Evolutionary conservation across 306 rosid species (phyloP), one percentile per base, ranked within the genome.

Genomic region (Prosopis cineraria): DNA sequence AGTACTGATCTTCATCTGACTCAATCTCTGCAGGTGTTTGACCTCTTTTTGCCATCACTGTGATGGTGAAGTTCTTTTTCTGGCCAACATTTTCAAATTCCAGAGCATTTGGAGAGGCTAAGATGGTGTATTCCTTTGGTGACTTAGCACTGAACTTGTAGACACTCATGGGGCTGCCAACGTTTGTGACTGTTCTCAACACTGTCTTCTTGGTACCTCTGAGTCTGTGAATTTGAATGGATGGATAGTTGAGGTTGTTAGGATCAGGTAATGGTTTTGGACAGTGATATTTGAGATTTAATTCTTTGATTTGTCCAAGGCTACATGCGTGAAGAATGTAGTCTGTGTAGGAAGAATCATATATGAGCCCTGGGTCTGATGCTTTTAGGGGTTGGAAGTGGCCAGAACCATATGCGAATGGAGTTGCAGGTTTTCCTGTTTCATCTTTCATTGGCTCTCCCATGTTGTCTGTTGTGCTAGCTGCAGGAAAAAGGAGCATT

Each of bases 401-500:
- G 66, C 99, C 99, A 0, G 98, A 76, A 1, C 99, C 99, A 72
- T 78, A 88, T 37, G 94, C 85, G 55, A 95, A 93, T 17, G 98
- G 96, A 5, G 89, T 93, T 16, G 98, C 88, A 10, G 71, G 68
- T 7, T 59, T 30, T 66, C 93, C 88, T 0, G 87, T n/a, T 80
- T 88, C 89, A 47, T 95, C 99, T 6, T 81, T 85, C 65, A 95
- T 25, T 68, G 87, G 90, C 52, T 74, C 44, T 8, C 89, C 91
- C 22, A 74, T 8, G 88, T 95, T 95, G 90, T 95, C 92, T 52
- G 2, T 86, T 74, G 83, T 43, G 17, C 50, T 80, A 22, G 98
- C 93, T 90, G 92, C 80, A 76, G 56, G 33, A 70, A 30, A 40
- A 40, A 22, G 9, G 7, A 39, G 13, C 2, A 73, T 53, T 36